Conservation (phyloP, 179 eudicot genomes). For the Camellia oleifera region DNA sequence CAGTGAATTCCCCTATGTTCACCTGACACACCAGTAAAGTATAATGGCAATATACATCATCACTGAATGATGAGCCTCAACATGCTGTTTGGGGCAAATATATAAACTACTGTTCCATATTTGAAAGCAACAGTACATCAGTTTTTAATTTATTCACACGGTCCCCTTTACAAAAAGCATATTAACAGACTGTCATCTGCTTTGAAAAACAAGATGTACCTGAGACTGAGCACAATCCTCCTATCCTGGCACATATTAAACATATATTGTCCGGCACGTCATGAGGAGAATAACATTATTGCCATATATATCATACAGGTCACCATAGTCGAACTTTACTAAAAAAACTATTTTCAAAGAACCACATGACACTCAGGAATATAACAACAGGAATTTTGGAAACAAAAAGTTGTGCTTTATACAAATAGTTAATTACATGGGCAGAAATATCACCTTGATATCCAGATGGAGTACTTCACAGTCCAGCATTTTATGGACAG, state of each 20-base stretch:
- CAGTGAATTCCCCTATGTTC: too few species aligned
- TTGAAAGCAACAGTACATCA: neutral
- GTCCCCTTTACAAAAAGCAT: neutral
- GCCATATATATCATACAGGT: neutral
- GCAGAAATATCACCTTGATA: neutral
- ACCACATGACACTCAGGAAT: neutral
- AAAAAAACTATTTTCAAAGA: neutral
- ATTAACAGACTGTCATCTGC: neutral
- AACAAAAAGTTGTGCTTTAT: neutral
- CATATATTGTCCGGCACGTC: neutral
- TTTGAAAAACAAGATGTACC: neutral
- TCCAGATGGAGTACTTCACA: neutral
- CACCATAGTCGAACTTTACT: neutral
- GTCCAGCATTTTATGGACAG: too few species aligned
- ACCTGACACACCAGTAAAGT: too few species aligned
- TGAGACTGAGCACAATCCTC: neutral
- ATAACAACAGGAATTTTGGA: neutral
- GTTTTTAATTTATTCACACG: neutral
- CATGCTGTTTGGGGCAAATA: neutral
- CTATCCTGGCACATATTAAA: too few species aligned
- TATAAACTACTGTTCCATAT: neutral
- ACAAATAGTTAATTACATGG: neutral
- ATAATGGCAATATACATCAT: too few species aligned
- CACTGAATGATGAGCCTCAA: neutral
- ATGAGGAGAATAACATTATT: neutral